A percentile compares a stretch with the other conserved stretches of the same genome.
Evolutionary conservation across 2,329 filamentous ascomycete species (phyloP).

Genomic region (Cladosporium oxysporum): DNA sequence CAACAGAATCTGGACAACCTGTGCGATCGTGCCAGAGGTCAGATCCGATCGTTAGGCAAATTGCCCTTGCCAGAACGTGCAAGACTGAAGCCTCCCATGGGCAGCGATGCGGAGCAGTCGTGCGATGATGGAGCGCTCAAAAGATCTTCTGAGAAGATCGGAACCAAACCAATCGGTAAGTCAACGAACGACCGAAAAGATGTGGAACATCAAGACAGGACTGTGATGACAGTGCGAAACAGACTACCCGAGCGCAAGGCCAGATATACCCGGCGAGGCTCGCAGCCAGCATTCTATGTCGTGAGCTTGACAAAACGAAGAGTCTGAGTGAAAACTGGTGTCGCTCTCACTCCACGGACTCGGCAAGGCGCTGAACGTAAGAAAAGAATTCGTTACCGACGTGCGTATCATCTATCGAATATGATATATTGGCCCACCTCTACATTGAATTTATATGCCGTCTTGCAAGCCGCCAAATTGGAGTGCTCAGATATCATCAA

Average conservation of each 20-base stretch:
- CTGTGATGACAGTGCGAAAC: neutral
- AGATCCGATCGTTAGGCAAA: neutral
- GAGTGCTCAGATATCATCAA: neutral
- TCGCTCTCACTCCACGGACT: neutral
- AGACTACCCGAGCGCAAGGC: neutral
- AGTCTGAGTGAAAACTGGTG: too few species aligned
- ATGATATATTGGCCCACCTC: neutral
- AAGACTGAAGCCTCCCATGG: neutral
- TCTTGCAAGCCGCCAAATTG: neutral
- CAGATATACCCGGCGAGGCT: neutral
- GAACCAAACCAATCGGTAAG: neutral
- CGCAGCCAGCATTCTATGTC: too few species aligned
- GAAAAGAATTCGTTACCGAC: neutral
- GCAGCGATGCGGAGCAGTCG: neutral
- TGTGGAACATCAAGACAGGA: neutral
- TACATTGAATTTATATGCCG: neutral
- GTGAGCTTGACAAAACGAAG: too few species aligned
- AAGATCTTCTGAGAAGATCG: neutral
- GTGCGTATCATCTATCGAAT: neutral
- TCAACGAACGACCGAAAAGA: neutral
- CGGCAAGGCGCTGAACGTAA: rapidly evolving
- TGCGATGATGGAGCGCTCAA: neutral
- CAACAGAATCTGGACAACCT: neutral
- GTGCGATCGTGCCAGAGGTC: neutral
- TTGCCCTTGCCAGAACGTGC: neutral